Evolutionary conservation across 2,329 filamentous ascomycete species (phyloP).

Genomic region (Emmonsia crescens): DNA sequence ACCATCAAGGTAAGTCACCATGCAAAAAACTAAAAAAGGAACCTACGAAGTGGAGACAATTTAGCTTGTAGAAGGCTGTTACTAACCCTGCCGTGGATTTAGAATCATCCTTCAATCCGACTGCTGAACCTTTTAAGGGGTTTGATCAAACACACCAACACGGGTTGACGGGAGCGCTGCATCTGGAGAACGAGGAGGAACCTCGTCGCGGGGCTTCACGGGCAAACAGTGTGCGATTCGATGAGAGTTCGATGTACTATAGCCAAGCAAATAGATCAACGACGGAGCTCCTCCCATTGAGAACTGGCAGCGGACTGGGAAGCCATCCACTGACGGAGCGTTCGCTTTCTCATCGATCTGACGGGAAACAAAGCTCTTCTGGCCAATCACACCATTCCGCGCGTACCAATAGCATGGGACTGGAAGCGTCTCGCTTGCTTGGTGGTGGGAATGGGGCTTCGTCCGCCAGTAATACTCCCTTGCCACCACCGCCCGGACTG

Average conservation of each 20-base stretch:
- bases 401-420: slow-evolving; percentile 75
- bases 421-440: slow-evolving; percentile 57
- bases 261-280: slow-evolving; percentile 72
- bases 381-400: slow-evolving; percentile 67
- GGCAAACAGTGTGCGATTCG: slow-evolving; percentile 94
- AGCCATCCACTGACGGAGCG: slow-evolving; percentile 77
- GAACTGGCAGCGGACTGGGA: slow-evolving; percentile 70
- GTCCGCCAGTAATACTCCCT: slow-evolving; percentile 38
- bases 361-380: slow-evolving; percentile 88
- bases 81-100: slow-evolving; percentile 1
- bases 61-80: not conserved
- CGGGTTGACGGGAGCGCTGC: slow-evolving; percentile 67
- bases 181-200: slow-evolving; percentile 77
- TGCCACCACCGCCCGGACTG: slow-evolving; percentile 66
- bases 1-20: slow-evolving; percentile 63
- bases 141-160: slow-evolving; percentile 76
- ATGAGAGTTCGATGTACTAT: slow-evolving; percentile 90
- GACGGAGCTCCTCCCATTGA: slow-evolving; percentile 65
- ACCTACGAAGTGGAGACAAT: not conserved
- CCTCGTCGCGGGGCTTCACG: slow-evolving; percentile 78
- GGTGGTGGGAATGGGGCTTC: slow-evolving; percentile 58
- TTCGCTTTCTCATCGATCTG: slow-evolving; percentile 86
- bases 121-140: slow-evolving; percentile 77
- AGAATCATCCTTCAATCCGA: slow-evolving; percentile 71
- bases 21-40: not conserved